These are phyloP conservation scores for Lodderomyces metapsilosis DNA, from an alignment of 1,139 yeast genomes.

Conservation along the genomic window DNA sequence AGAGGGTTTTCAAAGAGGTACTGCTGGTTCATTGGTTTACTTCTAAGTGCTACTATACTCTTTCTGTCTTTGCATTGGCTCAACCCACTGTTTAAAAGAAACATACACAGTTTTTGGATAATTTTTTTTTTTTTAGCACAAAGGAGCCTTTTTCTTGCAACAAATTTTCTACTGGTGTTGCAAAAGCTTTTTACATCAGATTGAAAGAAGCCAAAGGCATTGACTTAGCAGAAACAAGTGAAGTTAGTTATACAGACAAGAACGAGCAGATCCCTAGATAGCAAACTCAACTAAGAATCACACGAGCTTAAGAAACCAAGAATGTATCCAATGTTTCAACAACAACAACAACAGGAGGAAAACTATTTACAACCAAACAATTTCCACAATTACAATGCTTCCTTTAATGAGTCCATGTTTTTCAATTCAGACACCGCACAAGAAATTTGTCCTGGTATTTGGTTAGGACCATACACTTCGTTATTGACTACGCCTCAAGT, in stretches of 20 bases:
- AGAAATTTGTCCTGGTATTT: conserved; percentile 32
- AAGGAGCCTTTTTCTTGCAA: neutral
- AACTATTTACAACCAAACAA: conserved; percentile 5
- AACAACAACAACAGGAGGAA: conserved; percentile 5
- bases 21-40: neutral
- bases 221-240: too few species aligned
- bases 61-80: neutral
- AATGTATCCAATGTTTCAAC: conserved; percentile 5
- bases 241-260: too few species aligned
- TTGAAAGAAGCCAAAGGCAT: neutral
- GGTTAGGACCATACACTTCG: conserved; percentile 28
- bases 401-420: conserved; percentile 12
- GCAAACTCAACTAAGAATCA: neutral
- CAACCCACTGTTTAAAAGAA: conserved; percentile 1
- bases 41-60: neutral
- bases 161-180: neutral
- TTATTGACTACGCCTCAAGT: conserved; percentile 10
- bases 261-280: too few species aligned
- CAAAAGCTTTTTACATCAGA: neutral
- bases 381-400: conserved; percentile 8
- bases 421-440: conserved; percentile 17
- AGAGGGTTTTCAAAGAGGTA: too few species aligned
- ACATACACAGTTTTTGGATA: neutral
- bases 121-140: neutral
- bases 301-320: neutral